Evolutionary conservation across 202 grass and related monocot genomes (phyloP).

Genomic region (Thinopyrum obtusiflorum): DNA sequence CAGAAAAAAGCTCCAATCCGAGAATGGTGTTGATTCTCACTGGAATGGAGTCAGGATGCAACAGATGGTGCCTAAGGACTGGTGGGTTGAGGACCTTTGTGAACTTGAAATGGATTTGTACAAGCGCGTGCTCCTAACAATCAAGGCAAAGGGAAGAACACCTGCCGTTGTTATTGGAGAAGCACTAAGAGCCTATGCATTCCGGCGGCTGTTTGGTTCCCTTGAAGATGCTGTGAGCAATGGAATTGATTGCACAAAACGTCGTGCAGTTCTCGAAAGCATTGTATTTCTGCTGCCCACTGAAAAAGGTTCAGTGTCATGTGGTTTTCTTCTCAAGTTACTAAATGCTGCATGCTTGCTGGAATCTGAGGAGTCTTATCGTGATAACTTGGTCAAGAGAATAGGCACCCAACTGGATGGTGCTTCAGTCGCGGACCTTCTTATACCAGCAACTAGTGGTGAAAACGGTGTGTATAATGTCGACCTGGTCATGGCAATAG

Average conservation of each 20-base stretch:
- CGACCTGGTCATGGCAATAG: conserved; percentile 58
- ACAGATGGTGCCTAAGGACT: conserved; percentile 70
- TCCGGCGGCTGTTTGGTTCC: conserved; percentile 61
- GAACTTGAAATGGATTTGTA: conserved; percentile 92
- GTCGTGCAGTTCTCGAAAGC: conserved; percentile 50
- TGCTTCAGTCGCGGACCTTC: conserved; percentile 76
- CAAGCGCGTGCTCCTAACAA: conserved; percentile 60
- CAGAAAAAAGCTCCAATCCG: conserved; percentile 78
- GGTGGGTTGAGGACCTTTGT: conserved; percentile 97
- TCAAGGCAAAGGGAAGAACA: conserved; percentile 57
- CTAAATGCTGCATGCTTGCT: conserved; percentile 69
- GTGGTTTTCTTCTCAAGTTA: conserved; percentile 82
- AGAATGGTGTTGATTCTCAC: conserved; percentile 64
- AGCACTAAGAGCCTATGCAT: conserved; percentile 82
- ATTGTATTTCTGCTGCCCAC: conserved; percentile 62
- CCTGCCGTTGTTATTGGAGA: conserved; percentile 64
- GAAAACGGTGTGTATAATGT: conserved; percentile 51
- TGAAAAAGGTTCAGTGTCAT: conserved; percentile 71
- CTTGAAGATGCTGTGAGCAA: conserved; percentile 55
- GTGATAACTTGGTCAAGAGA: conserved; percentile 56
- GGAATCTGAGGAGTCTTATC: conserved; percentile 50
- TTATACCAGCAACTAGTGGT: conserved; percentile 44
- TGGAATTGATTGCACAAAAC: conserved; percentile 52
- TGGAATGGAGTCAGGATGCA: conserved; percentile 95
- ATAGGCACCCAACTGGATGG: conserved; percentile 69